phyloP scores from a whole-genome alignment of 2,329 filamentous ascomycete genomes.

The Sclerotinia subarctica region DNA sequence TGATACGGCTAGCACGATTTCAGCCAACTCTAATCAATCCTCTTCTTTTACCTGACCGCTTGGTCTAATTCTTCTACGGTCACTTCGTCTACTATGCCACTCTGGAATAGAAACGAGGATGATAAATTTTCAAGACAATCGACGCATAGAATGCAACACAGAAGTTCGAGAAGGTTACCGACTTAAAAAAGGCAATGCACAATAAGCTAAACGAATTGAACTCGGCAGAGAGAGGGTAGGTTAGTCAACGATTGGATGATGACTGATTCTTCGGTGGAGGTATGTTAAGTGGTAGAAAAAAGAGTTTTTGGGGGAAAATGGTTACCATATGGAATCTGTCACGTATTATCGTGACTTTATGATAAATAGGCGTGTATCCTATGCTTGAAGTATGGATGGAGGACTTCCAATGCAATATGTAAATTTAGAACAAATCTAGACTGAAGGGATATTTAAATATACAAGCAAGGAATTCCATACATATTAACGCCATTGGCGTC shows the following conservation, averaged over 20 bases:
- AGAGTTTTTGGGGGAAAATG: not conserved
- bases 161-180: not conserved
- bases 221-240: not conserved
- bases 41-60: not conserved
- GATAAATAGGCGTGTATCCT: slow-evolving; percentile 1
- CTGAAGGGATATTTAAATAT: not conserved
- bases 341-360: not conserved
- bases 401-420: slow-evolving; percentile 8
- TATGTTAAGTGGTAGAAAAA: not conserved
- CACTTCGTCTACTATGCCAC: not conserved
- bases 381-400: not conserved
- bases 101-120: not conserved
- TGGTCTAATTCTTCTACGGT: not conserved
- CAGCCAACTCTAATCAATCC: not conserved
- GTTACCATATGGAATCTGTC: not conserved
- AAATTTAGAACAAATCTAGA: slow-evolving; percentile 2
- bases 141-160: not conserved
- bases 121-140: not conserved
- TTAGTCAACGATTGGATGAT: not conserved
- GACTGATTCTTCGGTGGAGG: not conserved
- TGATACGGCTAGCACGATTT: not conserved
- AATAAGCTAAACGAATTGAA: not conserved
- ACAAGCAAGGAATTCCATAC: not conserved
- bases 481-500: not conserved
- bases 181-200: not conserved